Evolutionary conservation across 1,284 basidiomycete species (phyloP), one percentile per base, ranked within the genome.

Genomic region (Cutaneotrichosporon sp.): DNA sequence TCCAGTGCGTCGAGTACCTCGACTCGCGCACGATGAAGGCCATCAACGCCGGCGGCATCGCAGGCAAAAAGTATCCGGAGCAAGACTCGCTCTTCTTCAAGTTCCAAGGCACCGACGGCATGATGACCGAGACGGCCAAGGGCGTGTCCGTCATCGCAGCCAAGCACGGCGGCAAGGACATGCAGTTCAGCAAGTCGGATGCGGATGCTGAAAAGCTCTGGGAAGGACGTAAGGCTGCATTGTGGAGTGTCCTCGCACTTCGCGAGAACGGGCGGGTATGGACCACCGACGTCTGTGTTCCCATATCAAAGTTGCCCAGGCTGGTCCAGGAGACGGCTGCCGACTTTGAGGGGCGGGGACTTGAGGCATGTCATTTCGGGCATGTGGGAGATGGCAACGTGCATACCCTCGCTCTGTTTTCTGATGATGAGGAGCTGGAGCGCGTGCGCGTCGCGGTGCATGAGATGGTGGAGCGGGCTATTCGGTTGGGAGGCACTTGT

Each of bases 271-370:
- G 83, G 1, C 85, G 82, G 63, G 88, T 87, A 1, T 92, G 90
- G 88, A 84, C 86, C 21, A 95, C 92, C 18, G 92, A 95, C 80
- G 90, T 92, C 51, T 92, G 90, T 70, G 91, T 94, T 0, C 92
- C 92, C 0, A 86, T 93, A 11, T 91, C 89, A 0, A 86, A 85
- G 51, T 83, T 95, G 11, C 90, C 92, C 0, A 82, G 87, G 51
- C 82, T 94, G 7, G 88, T 94, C 10, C 83, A 86, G 58, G 86
- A 89, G 72, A 91, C 90, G 10, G 88, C 90, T 76, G 81, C 87
- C 70, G 91, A 94, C 74, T 81, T 93, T 38, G 81, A 82, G 22
- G 73, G 81, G 36, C 75, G 84, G 8, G 88, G 87, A 0, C 76
- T 93, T 26, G 77, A 85, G 3, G 87, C 87, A 1, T 80, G 77